Evolutionary conservation across 176 grass and related monocot genomes (phyloP).

Genomic region (Areca catechu): DNA sequence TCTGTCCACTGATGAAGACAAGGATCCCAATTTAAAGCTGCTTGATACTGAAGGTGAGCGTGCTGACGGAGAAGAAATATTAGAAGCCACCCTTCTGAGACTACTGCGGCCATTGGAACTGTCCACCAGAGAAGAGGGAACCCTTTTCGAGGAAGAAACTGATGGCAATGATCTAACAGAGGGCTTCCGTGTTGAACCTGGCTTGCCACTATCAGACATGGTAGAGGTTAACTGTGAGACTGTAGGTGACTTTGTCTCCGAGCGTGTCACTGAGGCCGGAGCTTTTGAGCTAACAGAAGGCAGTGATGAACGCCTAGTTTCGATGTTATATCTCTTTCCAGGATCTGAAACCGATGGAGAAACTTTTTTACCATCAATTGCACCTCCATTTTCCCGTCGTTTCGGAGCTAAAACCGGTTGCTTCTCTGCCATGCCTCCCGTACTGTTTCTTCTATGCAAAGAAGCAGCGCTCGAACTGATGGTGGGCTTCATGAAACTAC

Average conservation of each 20-base stretch:
- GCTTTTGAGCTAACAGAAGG: conserved; percentile 26
- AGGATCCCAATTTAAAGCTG: conserved; percentile 37
- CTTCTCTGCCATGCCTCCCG: conserved; percentile 11
- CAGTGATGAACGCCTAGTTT: conserved; percentile 17
- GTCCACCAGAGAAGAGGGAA: conserved; percentile 28
- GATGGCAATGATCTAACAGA: conserved; percentile 29
- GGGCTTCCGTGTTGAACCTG: conserved; percentile 29
- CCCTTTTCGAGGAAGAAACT: conserved; percentile 42
- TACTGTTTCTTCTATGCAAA: conserved; percentile 43
- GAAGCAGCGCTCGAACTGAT: conserved; percentile 15
- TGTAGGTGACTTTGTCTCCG: conserved; percentile 27
- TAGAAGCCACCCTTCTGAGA: conserved; percentile 41
- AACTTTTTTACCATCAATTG: conserved; percentile 29
- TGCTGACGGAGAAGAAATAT: conserved; percentile 39
- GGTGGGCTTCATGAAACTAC: conserved; percentile 23
- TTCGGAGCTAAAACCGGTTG: conserved; percentile 4
- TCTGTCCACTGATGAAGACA: conserved; percentile 33
- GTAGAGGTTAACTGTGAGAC: conserved; percentile 1
- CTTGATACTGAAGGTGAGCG: conserved; percentile 44
- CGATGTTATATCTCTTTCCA: conserved; percentile 28
- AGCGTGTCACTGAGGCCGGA: background rate
- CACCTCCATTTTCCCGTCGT: conserved; percentile 29
- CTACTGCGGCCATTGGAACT: conserved; percentile 36
- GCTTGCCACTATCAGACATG: conserved; percentile 20
- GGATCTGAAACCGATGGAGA: conserved; percentile 40